These are phyloP conservation scores for Purshia tridentata DNA, from an alignment of 306 rosid species.

Conservation along the genomic window DNA sequence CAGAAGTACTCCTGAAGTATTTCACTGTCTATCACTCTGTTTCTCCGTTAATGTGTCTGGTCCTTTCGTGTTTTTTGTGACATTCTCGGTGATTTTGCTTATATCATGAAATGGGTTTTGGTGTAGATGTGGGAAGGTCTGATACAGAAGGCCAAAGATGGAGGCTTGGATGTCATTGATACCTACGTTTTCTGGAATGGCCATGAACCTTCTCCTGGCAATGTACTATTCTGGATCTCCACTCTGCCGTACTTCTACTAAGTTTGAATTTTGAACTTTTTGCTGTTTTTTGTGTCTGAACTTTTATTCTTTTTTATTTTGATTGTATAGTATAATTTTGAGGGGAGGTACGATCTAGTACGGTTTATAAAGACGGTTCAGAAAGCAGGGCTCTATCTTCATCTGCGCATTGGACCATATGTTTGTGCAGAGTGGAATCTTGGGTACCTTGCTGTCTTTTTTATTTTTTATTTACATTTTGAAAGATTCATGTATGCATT, in stretches of 20 bases:
- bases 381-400: conserved; percentile 80
- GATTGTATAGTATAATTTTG: conserved; percentile 75
- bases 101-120: conserved; percentile 31
- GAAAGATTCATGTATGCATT: background rate
- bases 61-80: conserved; percentile 12
- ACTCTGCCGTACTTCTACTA: background rate
- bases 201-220: conserved; percentile 92
- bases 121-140: conserved; percentile 99
- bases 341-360: conserved; percentile 87
- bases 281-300: background rate
- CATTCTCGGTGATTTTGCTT: background rate
- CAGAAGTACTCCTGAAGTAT: conserved; percentile 88
- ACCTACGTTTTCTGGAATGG: conserved; percentile 96
- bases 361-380: conserved; percentile 84
- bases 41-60: background rate
- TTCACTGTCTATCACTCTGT: background rate
- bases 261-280: conserved; percentile 20
- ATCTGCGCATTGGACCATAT: conserved; percentile 98
- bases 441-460: conserved; percentile 54
- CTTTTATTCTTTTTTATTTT: conserved; percentile 7
- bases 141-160: conserved; percentile 81
- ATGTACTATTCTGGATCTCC: conserved; percentile 54
- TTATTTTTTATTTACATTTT: background rate
- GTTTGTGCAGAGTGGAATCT: conserved; percentile 98
- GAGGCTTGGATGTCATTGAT: conserved; percentile 88